phyloP scores from a whole-genome alignment of 306 rosid species.

The Gillenia trifoliata region DNA sequence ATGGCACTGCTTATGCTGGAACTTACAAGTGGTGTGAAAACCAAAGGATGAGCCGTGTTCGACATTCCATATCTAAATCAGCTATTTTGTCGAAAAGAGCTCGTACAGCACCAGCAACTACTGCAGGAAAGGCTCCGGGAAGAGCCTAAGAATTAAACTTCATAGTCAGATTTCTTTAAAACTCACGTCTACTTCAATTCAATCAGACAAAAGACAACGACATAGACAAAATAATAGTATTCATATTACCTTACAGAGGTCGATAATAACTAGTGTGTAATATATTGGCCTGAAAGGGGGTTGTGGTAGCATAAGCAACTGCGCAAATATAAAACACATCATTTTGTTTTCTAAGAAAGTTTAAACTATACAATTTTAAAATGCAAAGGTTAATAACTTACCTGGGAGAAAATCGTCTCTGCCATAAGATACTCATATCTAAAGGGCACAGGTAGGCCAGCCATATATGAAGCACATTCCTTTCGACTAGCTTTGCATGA shows the following conservation, averaged over 20 bases:
- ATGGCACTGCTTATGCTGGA: constrained; percentile 8
- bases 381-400: constrained; percentile 17
- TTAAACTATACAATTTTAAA: background rate
- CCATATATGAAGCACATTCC: constrained; percentile 98
- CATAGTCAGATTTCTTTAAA: constrained; percentile 23
- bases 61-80: constrained; percentile 97
- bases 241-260: constrained; percentile 88
- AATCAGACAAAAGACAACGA: constrained; percentile 16
- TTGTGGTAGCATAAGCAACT: constrained; percentile 91
- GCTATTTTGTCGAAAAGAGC: constrained; percentile 88
- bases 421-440: constrained; percentile 98
- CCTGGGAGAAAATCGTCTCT: constrained; percentile 99
- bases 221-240: constrained; percentile 4
- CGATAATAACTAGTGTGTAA: constrained; percentile 88
- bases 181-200: background rate
- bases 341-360: background rate
- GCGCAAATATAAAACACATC: constrained; percentile 26
- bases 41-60: constrained; percentile 94
- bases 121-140: constrained; percentile 99
- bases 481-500: constrained; percentile 99
- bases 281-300: constrained; percentile 93
- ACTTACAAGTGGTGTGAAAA: constrained; percentile 98
- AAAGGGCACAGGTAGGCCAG: constrained; percentile 89
- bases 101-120: constrained; percentile 97
- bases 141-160: constrained; percentile 65